Base-by-base conservation (phyloP, 805 yeast species). In the Komagataella phaffii region DNA sequence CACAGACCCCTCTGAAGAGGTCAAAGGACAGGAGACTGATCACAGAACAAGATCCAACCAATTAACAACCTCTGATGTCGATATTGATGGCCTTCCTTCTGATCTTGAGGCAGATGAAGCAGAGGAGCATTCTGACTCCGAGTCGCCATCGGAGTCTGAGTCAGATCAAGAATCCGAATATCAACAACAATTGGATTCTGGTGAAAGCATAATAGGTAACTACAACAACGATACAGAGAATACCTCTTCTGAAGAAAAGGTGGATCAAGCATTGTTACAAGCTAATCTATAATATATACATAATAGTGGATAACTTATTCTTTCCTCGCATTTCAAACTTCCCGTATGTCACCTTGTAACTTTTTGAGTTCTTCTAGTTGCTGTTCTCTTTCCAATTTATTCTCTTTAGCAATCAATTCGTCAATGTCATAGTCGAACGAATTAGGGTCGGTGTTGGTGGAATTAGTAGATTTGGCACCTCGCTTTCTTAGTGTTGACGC, bases 401-500 rank as follows among this genome's bases (percentile, higher is more conserved):
- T 52, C 51, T 68, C 71, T 46, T 68, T 66, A 18, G 64, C 58
- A 24, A 76, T 74, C 49, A 76, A 61, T 12, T 75, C 78, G 54
- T 76, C 72, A 24, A 76, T 57, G 54, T 74, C 77, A 53, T 67
- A 76, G 56, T 76, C 80, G 59, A 64, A 76, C 2, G 55, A 60
- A 55, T 72, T 69, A 3, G 58, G 53, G 50, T 59, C 59, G 12
- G 14, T 23, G 17, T n/a, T 23, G 7, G 48, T 8, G 8, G 8
- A 45, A 4, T 30, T 46, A 3, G 47, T 18, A n/a, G 24, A 44
- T n/a, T 51, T 55, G 6, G 45, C 50, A 24, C 49, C 46, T 12
- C 40, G 36, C 2, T 49, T 48, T 51, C 66, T 56, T 44, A 53
- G 55, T 40, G 58, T 62, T 21, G 61, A 53, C 3, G 44, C 47